Base-by-base conservation (phyloP, 2,329 filamentous ascomycete species). In the Verticillium nonalfalfae region DNA sequence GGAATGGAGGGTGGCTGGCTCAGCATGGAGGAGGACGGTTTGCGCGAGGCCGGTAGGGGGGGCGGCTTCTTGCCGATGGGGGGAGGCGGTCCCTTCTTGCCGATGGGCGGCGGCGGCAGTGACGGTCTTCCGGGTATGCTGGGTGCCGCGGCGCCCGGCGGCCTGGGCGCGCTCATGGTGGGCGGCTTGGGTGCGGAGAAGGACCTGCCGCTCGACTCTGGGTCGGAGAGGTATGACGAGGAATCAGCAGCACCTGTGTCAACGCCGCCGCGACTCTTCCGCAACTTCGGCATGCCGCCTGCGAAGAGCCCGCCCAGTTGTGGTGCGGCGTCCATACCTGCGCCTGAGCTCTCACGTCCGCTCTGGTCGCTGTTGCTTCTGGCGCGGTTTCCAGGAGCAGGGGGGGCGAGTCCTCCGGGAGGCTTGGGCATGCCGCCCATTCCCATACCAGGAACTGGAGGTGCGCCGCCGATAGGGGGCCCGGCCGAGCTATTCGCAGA, bases 201-300 rank as follows among this genome's bases (percentile, higher is more conserved):
- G 15, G 83, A 65, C 36, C 64, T 61, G 15, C 61, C 58, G 13
- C 64, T 81, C 7, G 83, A 81, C 70, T 93, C 92, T n/a, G 90
- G 86, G 71, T 97, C 93, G 62, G 91, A 93, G 59, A 89, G 77
- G 71, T 94, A 94, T 63, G 91, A 87, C 36, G 91, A 85, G 66
- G 87, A 87, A 64, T 69, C 62, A 45, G 68, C 72, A 9, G 76
- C 76, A 61, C 81, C 90, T 1, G 90, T 94, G 74, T 92, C 84
- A 62, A 94, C 80, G 45, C 90, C 90, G 57, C 91, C 93, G 61
- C 92, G 90, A 3, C 88, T 84, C 79, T 96, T 97, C 74, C 91
- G 90, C 70, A 99, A 74, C 78, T 97, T 98, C 2, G 95, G 95
- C 85, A 98, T 98, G 40, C 94, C 95, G 39, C 92, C 93, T 1